Evolutionary conservation across 805 yeast genomes (phyloP).

Genomic region (Grigorovia humatica): DNA sequence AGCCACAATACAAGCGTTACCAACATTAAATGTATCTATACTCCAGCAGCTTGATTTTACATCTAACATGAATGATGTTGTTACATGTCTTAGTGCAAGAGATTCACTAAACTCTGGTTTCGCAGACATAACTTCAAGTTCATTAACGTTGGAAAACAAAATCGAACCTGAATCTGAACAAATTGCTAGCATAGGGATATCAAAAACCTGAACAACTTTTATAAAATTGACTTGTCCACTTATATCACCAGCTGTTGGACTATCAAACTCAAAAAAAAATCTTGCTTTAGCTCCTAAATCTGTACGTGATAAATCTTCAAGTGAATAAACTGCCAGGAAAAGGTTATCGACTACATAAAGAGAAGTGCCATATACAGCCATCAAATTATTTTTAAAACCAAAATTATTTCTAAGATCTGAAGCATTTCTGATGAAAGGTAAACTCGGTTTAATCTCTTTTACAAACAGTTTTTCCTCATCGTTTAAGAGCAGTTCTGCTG

Average conservation of each 20-base stretch:
- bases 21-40: slow-evolving; percentile 11
- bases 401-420: neutral
- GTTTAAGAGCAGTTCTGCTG: slow-evolving; percentile 16
- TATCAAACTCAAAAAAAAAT: neutral
- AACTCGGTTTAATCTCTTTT: slow-evolving; percentile 4
- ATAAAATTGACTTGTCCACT: neutral
- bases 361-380: slow-evolving; percentile 7
- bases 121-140: slow-evolving; percentile 3
- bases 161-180: slow-evolving; percentile 50
- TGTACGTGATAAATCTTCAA: slow-evolving; percentile 2
- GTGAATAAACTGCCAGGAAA: slow-evolving; percentile 6
- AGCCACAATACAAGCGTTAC: slow-evolving; percentile 9
- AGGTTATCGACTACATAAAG: slow-evolving; percentile 6
- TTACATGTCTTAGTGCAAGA: too few relatives aligned
- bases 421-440: too few relatives aligned
- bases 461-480: slow-evolving; percentile 11
- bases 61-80: slow-evolving; percentile 3
- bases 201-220: neutral
- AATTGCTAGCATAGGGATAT: slow-evolving; percentile 26
- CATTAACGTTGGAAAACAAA: slow-evolving; percentile 24
- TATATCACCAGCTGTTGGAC: neutral
- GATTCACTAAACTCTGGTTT: too few relatives aligned
- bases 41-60: slow-evolving; percentile 17
- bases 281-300: neutral
- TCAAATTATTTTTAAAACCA: slow-evolving; percentile 9